phyloP scores from a whole-genome alignment of 768 basidiomycete genomes.

The Hygrocybe coccinea region DNA sequence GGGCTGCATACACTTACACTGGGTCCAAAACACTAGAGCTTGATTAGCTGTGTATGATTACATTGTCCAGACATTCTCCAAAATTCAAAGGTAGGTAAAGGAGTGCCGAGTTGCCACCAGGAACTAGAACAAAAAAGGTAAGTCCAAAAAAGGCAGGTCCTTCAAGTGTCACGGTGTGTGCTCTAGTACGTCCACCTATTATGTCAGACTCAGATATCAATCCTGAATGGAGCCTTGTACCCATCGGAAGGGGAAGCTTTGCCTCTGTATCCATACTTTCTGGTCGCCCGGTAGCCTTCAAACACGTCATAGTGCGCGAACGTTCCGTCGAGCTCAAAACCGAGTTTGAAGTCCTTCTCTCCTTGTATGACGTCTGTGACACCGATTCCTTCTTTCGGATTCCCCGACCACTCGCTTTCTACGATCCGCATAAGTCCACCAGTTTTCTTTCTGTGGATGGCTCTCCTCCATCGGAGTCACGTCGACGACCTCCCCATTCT shows the following conservation, averaged over 20 bases:
- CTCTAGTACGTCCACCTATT: too few relatives aligned
- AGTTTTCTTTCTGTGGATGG: background rate
- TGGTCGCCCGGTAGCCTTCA: constrained; percentile 14
- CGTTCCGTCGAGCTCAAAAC: constrained; percentile 3
- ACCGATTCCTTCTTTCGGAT: constrained; percentile 20
- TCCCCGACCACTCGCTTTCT: constrained; percentile 19
- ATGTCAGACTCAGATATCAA: background rate
- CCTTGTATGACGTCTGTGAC: constrained; percentile 13
- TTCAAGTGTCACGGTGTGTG: too few relatives aligned
- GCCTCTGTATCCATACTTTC: constrained; percentile 12
- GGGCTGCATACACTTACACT: too few relatives aligned
- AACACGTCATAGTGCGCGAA: constrained; percentile 6
- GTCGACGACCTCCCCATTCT: background rate
- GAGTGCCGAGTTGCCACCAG: too few relatives aligned
- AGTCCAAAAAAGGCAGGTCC: too few relatives aligned
- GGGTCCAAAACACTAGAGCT: too few relatives aligned
- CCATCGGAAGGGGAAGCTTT: constrained; percentile 16
- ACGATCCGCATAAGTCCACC: constrained; percentile 11
- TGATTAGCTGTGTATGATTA: too few relatives aligned
- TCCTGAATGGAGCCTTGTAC: constrained; percentile 7
- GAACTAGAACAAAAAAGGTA: too few relatives aligned
- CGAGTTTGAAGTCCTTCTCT: constrained; percentile 14
- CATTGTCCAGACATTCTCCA: too few relatives aligned
- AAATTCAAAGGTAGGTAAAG: too few relatives aligned
- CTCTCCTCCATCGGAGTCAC: background rate